Evolutionary conservation across 345 rosid genomes (phyloP).

Genomic region (Euphorbia pulcherrima): DNA sequence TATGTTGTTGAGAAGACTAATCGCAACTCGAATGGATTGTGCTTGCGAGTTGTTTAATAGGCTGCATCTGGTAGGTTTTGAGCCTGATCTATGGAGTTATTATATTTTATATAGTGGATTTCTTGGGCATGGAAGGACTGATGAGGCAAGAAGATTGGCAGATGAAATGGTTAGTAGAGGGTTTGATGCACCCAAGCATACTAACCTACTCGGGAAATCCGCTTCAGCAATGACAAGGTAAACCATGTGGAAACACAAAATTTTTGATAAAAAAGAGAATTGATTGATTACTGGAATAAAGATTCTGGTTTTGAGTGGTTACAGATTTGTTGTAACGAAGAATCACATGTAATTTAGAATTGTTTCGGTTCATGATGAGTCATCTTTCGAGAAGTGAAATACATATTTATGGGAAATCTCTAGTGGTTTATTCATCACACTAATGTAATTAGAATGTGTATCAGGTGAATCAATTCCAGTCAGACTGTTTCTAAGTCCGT

Average conservation of each 20-base stretch:
- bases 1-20: constrained; percentile 48
- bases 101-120: constrained; percentile 39
- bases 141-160: constrained; percentile 38
- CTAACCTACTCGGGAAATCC: constrained; percentile 1
- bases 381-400: too few species aligned
- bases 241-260: neutral
- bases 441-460: neutral
- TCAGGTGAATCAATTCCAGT: constrained; percentile 97
- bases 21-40: constrained; percentile 31
- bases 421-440: too few species aligned
- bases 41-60: constrained; percentile 44
- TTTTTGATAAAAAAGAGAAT: neutral
- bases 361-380: too few species aligned
- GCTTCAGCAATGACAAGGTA: neutral
- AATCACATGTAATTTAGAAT: too few species aligned
- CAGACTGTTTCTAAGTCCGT: constrained; percentile 89
- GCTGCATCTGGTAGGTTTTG: constrained; percentile 51
- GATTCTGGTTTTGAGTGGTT: neutral
- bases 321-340: too few species aligned
- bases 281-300: constrained; percentile 4
- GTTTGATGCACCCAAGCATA: constrained; percentile 13
- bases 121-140: constrained; percentile 28
- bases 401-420: too few species aligned
- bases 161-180: constrained; percentile 35
- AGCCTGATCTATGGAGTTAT: constrained; percentile 58